A percentile compares a stretch with the other conserved stretches of the same genome.
These are phyloP conservation scores for Calonectria multiphialidica DNA, from an alignment of 2,329 filamentous ascomycete species.

Conservation along the genomic window DNA sequence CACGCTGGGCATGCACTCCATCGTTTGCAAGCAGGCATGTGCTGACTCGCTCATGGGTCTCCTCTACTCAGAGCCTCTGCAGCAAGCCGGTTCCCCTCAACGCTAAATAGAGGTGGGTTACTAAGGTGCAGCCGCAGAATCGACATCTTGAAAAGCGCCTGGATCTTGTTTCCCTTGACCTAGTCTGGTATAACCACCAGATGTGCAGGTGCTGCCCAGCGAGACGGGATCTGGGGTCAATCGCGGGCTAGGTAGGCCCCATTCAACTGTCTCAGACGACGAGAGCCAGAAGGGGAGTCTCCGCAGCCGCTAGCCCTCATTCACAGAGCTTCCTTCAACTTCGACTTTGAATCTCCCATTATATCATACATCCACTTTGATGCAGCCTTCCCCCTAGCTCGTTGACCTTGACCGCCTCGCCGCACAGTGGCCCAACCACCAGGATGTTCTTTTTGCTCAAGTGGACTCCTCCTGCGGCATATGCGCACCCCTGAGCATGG, in stretches of 20 bases:
- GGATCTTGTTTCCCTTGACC: conserved; percentile 14
- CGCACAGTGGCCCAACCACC: conserved; percentile 37
- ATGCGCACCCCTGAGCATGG: conserved; percentile 36
- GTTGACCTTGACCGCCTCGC: conserved; percentile 40
- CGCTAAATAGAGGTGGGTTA: conserved; percentile 25
- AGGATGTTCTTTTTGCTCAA: conserved; percentile 36
- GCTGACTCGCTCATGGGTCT: conserved; percentile 37
- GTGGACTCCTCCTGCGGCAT: conserved; percentile 40
- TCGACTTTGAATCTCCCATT: conserved; percentile 14
- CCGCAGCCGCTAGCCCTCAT: conserved; percentile 5
- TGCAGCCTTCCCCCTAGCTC: conserved; percentile 37
- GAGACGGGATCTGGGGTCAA: conserved; percentile 9
- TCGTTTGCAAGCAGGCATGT: conserved; percentile 25
- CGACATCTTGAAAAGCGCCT: conserved; percentile 21
- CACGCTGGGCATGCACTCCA: conserved; percentile 17
- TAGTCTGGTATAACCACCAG: conserved; percentile 6
- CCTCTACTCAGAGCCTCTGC: conserved; percentile 28
- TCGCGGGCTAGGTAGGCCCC: conserved; percentile 1
- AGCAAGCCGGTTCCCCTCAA: conserved; percentile 20
- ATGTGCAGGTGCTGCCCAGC: neutral
- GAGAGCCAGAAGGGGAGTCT: neutral
- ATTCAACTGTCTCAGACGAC: neutral
- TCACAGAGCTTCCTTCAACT: conserved; percentile 4
- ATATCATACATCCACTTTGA: conserved; percentile 30
- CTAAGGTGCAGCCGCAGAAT: conserved; percentile 19